Evolutionary conservation across 148 eudicot species (phyloP).

Genomic region (Dysphania ambrosioides): DNA sequence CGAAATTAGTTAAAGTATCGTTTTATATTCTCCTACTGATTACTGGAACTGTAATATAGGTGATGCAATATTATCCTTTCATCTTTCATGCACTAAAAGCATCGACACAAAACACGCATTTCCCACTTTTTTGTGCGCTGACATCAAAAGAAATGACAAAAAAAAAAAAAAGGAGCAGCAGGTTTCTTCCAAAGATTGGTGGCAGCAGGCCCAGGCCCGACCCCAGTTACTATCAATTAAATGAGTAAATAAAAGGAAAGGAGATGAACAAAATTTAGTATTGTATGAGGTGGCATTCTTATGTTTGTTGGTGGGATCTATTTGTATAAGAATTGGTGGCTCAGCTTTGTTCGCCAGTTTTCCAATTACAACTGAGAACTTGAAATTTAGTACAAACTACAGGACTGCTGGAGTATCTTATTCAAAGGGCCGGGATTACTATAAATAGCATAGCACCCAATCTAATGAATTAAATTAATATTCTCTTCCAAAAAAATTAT

Average conservation of each 20-base stretch:
- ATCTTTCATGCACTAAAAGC: conserved; percentile 28
- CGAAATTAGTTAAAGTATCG: conserved; percentile 1
- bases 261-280: conserved; percentile 9
- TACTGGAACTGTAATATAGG: background rate
- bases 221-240: too few relatives aligned
- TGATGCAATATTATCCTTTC: conserved; percentile 11
- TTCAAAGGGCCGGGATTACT: background rate
- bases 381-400: background rate
- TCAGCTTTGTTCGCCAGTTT: conserved; percentile 15
- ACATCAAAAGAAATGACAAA: conserved; percentile 36
- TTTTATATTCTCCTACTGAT: background rate
- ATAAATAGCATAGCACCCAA: background rate
- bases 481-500: too few relatives aligned
- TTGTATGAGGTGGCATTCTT: conserved; percentile 8
- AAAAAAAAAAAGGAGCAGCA: conserved; percentile 1
- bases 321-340: conserved; percentile 22
- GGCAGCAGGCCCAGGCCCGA: conserved; percentile 21
- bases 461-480: too few relatives aligned
- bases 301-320: conserved; percentile 28
- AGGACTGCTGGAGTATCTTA: background rate
- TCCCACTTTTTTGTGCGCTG: conserved; percentile 41
- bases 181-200: conserved; percentile 26
- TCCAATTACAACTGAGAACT: too few relatives aligned
- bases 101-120: conserved; percentile 32
- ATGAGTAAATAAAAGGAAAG: background rate